Evolutionary conservation across 805 yeast species (phyloP).

Genomic region (Yamadazyma tumulicola): DNA sequence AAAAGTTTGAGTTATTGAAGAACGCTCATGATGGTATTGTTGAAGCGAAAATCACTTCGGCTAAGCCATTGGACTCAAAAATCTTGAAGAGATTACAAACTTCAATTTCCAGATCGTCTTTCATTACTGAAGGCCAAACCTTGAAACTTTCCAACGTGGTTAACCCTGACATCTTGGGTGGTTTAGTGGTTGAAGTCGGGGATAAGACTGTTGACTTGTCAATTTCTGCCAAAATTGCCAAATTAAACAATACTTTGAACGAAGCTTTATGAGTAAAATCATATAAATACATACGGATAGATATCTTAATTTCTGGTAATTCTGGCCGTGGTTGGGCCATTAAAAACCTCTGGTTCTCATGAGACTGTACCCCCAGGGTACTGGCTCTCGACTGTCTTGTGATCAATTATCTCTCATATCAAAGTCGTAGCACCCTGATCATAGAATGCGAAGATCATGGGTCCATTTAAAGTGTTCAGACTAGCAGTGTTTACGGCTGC

Average conservation of each 20-base stretch:
- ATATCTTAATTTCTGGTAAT: too few species aligned
- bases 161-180: conserved; percentile 91
- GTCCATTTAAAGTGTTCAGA: conserved; percentile 2
- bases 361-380: too few species aligned
- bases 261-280: conserved; percentile 70
- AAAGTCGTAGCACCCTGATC: too few species aligned
- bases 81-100: conserved; percentile 72
- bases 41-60: conserved; percentile 89
- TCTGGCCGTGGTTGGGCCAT: too few species aligned
- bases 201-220: conserved; percentile 96
- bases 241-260: conserved; percentile 81
- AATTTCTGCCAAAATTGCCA: conserved; percentile 77
- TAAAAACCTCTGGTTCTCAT: too few species aligned
- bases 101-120: conserved; percentile 71
- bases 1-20: conserved; percentile 71
- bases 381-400: neutral
- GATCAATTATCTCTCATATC: too few species aligned
- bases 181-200: conserved; percentile 91
- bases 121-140: conserved; percentile 83
- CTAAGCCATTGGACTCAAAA: conserved; percentile 78
- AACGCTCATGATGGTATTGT: conserved; percentile 91
- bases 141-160: conserved; percentile 79
- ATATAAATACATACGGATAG: too few species aligned
- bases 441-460: conserved; percentile 1
- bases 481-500: conserved; percentile 24